Percentiles rank a stretch among this genome's conserved stretches.
Conservation (phyloP, 108 stramenopile genomes). For the Poteriospumella lacustris region DNA sequence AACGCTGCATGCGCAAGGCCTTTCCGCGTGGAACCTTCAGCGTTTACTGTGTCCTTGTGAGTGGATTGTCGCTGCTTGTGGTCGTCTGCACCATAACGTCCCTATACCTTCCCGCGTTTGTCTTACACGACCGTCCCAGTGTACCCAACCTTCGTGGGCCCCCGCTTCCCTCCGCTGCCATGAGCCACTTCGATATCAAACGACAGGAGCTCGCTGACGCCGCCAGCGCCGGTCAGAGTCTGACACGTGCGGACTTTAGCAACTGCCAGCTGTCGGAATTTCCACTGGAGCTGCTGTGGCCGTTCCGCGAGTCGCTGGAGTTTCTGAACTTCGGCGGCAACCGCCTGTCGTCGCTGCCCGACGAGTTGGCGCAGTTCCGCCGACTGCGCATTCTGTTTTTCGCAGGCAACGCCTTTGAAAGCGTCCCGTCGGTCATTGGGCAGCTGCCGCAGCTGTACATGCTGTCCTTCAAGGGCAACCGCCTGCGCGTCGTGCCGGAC, state of each 20-base stretch:
- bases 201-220: too few species aligned
- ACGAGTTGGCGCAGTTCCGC: background rate
- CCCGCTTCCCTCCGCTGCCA: too few species aligned
- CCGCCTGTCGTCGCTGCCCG: background rate
- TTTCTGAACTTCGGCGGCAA: background rate
- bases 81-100: too few species aligned
- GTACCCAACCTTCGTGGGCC: too few species aligned
- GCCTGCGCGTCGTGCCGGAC: too few species aligned
- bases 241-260: background rate
- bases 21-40: too few species aligned
- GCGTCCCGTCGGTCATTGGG: background rate
- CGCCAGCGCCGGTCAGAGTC: background rate
- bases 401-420: background rate
- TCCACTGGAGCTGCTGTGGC: background rate
- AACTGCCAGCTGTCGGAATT: background rate
- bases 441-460: background rate
- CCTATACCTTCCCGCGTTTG: too few species aligned
- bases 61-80: too few species aligned
- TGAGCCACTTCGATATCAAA: too few species aligned
- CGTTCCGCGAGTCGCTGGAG: background rate
- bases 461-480: constrained; percentile 7
- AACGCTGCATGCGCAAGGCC: too few species aligned
- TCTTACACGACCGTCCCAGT: too few species aligned
- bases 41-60: too few species aligned
- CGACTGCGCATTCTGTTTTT: background rate